Conservation (phyloP, 148 eudicot species). For the Rhododendron ovatum region DNA sequence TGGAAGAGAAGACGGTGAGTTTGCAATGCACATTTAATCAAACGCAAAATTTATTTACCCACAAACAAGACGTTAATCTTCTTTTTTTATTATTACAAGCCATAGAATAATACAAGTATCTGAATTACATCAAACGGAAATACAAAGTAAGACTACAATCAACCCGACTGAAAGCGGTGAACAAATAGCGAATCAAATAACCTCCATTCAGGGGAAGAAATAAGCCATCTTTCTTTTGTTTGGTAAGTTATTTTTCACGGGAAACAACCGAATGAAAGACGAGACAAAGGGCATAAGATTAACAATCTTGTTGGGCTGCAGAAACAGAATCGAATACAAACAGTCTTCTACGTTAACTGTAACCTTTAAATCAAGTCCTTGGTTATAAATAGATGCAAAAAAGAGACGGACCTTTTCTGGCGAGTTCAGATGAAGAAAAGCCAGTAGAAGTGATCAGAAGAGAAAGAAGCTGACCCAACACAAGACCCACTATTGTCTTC, state of each 20-base stretch:
- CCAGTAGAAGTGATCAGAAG: constrained; percentile 72
- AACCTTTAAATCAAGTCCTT: background rate
- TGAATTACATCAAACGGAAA: background rate
- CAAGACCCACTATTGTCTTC: constrained; percentile 44
- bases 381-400: constrained; percentile 2
- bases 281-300: background rate
- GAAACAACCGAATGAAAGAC: background rate
- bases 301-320: background rate
- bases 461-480: constrained; percentile 66
- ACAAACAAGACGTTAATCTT: background rate
- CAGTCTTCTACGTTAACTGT: background rate
- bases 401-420: constrained; percentile 51
- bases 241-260: background rate
- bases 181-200: background rate
- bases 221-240: background rate
- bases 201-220: background rate
- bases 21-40: background rate
- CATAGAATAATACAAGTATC: background rate
- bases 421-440: constrained; percentile 67
- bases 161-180: background rate
- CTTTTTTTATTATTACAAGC: background rate
- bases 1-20: background rate
- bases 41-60: background rate
- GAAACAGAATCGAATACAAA: background rate
- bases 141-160: background rate